Evolutionary conservation across 176 grass and related monocot species (phyloP), one percentile per base, ranked within the genome.

Genomic region (Eragrostis curvula): DNA sequence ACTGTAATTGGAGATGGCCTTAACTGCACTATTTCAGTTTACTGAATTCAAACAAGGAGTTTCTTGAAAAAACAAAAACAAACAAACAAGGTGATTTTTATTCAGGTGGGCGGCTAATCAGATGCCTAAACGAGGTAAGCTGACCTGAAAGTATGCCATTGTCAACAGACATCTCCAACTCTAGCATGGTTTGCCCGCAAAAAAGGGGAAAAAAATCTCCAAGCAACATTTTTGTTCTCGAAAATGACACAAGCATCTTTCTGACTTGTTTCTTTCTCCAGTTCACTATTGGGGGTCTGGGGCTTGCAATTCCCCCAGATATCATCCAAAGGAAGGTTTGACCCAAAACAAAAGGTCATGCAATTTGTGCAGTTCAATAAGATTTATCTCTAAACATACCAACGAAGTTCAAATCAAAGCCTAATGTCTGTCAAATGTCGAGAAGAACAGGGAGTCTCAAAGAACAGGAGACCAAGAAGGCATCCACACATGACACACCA

Each of bases 401-500:
- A 28, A 61, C 10, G 8, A 58, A 58, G 48, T 10, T 12, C 5
- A 64, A 58, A 61, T 9, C 46, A 28, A 41, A 46, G 11, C n/a
- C 51, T 81, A 70, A 70, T 29, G 36, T 3, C 12, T 36, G 8
- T 14, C 42, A 21, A 32, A 21, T 36, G 15, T 2, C 29, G 12
- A 2, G 6, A 24, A 7, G 21, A 11, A 74, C 9, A n/a, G n/a
- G n/a, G n/a, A n/a, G n/a, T n/a, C n/a, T n/a, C n/a, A 21, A 61
- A 68, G 7, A 74, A 2, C 23, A 45, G 20, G 72, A 15, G 5
- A 5, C 9, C 43, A 58, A 44, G 77, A 58, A 27, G 36, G 32
- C 16, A 16, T n/a, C 43, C 16, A 63, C 32, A 4, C 32, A 36
- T 2, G 32, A 36, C 89, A 50, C 87, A 97, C 91, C 94, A 74